Conservation (phyloP, 257 asterid genomes). For the Jasminum sambac region DNA sequence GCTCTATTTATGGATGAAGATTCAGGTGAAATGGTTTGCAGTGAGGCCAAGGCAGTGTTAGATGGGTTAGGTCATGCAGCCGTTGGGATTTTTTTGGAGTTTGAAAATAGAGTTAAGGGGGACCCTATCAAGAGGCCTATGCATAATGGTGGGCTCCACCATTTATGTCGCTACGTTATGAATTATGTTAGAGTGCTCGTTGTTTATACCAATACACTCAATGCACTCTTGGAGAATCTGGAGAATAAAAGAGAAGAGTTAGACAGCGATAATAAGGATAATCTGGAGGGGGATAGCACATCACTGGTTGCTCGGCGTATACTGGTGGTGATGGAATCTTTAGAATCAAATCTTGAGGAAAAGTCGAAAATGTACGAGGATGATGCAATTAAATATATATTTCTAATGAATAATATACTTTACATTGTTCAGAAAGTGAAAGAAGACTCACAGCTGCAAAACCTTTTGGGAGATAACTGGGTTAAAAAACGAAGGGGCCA, state of each 20-base stretch:
- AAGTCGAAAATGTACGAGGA: constrained; percentile 87
- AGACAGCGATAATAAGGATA: constrained; percentile 29
- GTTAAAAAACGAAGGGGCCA: constrained; percentile 73
- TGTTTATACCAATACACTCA: constrained; percentile 77
- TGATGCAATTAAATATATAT: constrained; percentile 72
- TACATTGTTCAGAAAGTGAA: constrained; percentile 90
- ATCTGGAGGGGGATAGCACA: constrained; percentile 48
- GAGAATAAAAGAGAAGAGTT: constrained; percentile 22
- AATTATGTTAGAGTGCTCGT: constrained; percentile 83
- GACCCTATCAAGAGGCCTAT: constrained; percentile 77
- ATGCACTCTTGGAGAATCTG: constrained; percentile 52
- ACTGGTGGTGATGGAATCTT: constrained; percentile 58
- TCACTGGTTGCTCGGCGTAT: constrained; percentile 57
- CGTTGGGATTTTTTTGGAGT: constrained; percentile 83
- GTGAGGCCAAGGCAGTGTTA: constrained; percentile 80
- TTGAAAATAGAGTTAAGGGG: constrained; percentile 89
- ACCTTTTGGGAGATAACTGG: constrained; percentile 86
- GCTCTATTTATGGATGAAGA: constrained; percentile 67
- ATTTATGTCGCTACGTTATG: constrained; percentile 91
- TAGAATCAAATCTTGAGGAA: constrained; percentile 85
- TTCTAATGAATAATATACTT: constrained; percentile 86
- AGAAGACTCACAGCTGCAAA: constrained; percentile 83
- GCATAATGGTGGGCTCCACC: constrained; percentile 87
- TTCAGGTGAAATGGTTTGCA: constrained; percentile 76
- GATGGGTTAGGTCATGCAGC: constrained; percentile 83